Conservation (phyloP, 2,329 filamentous ascomycete species). For the Penicillium sp. region DNA sequence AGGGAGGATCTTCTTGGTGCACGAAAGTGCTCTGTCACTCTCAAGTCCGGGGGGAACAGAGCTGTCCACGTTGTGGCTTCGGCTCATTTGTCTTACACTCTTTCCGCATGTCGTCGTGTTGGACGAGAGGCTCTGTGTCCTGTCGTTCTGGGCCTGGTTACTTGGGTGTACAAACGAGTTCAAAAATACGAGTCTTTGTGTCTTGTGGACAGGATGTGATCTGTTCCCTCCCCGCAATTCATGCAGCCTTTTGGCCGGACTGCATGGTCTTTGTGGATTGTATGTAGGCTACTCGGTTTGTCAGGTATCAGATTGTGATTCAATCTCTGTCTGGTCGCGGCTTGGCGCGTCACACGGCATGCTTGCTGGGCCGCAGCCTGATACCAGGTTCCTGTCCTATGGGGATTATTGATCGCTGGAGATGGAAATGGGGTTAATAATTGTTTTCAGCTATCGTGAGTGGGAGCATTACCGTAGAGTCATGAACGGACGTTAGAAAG, state of each 20-base stretch:
- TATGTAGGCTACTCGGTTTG: slow-evolving; percentile 8
- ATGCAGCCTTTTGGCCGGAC: not conserved
- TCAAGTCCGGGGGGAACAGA: not conserved
- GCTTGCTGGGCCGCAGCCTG: slow-evolving; percentile 5
- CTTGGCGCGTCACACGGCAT: slow-evolving; percentile 12
- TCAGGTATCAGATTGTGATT: slow-evolving; percentile 5
- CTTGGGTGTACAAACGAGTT: not conserved
- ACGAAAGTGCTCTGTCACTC: not conserved
- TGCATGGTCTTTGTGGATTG: not conserved
- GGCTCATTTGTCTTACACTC: not conserved
- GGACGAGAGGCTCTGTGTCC: not conserved
- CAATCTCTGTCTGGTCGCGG: slow-evolving; percentile 4
- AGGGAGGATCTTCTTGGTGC: not conserved
- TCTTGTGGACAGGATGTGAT: not conserved
- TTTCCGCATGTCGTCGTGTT: not conserved
- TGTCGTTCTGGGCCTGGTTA: not conserved
- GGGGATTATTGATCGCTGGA: not conserved
- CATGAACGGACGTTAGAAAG: not conserved
- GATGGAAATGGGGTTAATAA: not conserved
- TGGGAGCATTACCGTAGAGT: not conserved
- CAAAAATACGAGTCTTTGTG: not conserved
- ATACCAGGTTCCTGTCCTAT: not conserved
- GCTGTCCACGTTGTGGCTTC: not conserved
- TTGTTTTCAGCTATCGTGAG: not conserved
- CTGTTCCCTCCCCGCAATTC: not conserved